These are phyloP conservation scores for Inga oerstediana DNA, from an alignment of 306 rosid species.

Conservation along the genomic window DNA sequence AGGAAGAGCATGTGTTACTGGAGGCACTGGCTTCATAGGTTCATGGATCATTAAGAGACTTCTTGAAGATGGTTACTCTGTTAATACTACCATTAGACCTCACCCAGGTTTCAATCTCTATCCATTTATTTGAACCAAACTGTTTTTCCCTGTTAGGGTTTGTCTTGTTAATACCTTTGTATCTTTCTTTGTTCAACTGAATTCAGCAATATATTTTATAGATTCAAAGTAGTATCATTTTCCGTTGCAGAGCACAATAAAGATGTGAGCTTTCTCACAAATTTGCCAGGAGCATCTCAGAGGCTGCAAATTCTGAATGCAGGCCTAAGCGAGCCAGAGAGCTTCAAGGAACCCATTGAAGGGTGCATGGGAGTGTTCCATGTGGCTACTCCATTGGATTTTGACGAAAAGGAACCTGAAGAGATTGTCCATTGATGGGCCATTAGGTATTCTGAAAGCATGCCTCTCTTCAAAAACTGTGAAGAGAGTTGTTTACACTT, in stretches of 20 bases:
- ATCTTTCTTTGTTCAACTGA: too few species aligned
- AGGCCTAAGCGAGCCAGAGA: not conserved
- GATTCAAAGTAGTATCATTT: not conserved
- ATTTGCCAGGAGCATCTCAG: not conserved
- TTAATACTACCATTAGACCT: slow-evolving; percentile 39
- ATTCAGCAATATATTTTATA: not conserved
- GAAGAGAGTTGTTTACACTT: slow-evolving; percentile 52
- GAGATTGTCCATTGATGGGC: not conserved
- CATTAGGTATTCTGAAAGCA: not conserved
- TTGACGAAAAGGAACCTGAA: not conserved
- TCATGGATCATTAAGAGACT: slow-evolving; percentile 46
- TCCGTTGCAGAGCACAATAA: not conserved
- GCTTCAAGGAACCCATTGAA: not conserved
- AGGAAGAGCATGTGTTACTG: slow-evolving; percentile 46
- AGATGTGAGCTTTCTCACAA: not conserved
- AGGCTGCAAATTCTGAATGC: not conserved
- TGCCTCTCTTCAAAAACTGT: not conserved
- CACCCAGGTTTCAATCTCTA: slow-evolving; percentile 22
- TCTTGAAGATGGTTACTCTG: slow-evolving; percentile 43
- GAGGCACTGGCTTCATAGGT: slow-evolving; percentile 42
- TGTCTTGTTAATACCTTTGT: not conserved
- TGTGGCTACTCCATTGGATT: not conserved
- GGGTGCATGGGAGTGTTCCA: not conserved
- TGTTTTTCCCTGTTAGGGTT: not conserved
- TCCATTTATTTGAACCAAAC: not conserved